phyloP scores from a whole-genome alignment of 345 rosid genomes.

The Ceriops zippeliana region DNA sequence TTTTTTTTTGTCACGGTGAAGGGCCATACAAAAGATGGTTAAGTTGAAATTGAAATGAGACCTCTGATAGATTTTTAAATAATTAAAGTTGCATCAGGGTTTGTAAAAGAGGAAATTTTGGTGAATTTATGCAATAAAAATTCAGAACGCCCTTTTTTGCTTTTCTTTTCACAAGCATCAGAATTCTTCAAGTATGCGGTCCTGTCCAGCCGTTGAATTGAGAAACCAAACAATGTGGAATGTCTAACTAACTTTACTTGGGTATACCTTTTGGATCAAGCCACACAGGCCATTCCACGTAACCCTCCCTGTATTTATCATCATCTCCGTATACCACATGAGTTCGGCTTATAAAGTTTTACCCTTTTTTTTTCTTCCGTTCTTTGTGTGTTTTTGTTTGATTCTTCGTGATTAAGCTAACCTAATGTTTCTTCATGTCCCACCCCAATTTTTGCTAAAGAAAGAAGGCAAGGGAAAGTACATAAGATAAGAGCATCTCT shows the following conservation, averaged over 20 bases:
- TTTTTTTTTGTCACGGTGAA: too few species aligned
- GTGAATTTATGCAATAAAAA: too few species aligned
- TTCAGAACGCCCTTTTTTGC: too few species aligned
- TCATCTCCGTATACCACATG: constrained; percentile 17
- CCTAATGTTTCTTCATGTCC: constrained; percentile 26
- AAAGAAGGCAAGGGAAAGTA: constrained; percentile 2
- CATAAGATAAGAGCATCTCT: constrained; percentile 3
- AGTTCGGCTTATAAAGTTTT: constrained; percentile 2
- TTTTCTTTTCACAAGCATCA: neutral
- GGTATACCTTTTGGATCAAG: neutral
- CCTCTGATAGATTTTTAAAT: too few species aligned
- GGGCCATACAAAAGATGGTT: too few species aligned
- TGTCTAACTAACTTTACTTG: too few species aligned
- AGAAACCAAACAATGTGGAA: neutral
- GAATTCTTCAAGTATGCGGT: neutral
- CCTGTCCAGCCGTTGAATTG: too few species aligned
- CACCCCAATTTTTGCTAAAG: constrained; percentile 12
- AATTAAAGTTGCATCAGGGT: neutral
- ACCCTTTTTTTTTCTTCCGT: constrained; percentile 7
- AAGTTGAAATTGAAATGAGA: too few species aligned
- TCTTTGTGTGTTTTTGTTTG: constrained; percentile 23
- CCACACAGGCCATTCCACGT: constrained; percentile 24
- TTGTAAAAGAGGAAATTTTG: too few species aligned
- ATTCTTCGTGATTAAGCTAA: constrained; percentile 93
- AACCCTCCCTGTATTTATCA: constrained; percentile 8